Evolutionary conservation across 2,329 filamentous ascomycete species (phyloP).

Genomic region (Sporothrix sp.): DNA sequence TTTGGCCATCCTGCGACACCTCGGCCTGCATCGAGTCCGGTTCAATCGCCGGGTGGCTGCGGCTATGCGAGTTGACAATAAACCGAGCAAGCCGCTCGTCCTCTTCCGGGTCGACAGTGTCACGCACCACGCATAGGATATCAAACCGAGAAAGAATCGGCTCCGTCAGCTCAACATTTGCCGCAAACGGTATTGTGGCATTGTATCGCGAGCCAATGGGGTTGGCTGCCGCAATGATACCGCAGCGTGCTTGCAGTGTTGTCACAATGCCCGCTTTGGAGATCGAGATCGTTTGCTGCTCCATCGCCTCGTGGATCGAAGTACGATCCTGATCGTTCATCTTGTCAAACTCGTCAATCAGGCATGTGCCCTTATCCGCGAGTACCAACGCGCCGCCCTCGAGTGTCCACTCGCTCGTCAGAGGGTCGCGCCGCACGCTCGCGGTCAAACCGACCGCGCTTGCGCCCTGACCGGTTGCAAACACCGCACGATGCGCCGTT

Average conservation of each 20-base stretch:
- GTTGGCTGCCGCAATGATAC: constrained; percentile 93
- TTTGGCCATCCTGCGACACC: constrained; percentile 27
- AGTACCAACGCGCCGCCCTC: constrained; percentile 93
- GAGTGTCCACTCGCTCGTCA: constrained; percentile 95
- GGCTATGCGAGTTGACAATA: constrained; percentile 87
- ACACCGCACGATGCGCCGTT: constrained; percentile 91
- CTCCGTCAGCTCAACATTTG: constrained; percentile 94
- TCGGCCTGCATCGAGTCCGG: constrained; percentile 52
- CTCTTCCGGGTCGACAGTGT: constrained; percentile 84
- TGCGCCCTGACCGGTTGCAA: constrained; percentile 94
- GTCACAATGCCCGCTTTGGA: constrained; percentile 98
- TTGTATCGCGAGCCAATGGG: constrained; percentile 95
- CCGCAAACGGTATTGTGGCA: constrained; percentile 86
- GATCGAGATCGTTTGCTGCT: constrained; percentile 98
- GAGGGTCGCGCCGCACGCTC: constrained; percentile 85
- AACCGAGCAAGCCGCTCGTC: constrained; percentile 91
- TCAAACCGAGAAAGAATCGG: constrained; percentile 97
- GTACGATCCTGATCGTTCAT: constrained; percentile 99
- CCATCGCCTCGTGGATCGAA: constrained; percentile 99
- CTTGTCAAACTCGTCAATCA: constrained; percentile 99
- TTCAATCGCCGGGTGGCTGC: constrained; percentile 53
- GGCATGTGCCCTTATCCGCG: constrained; percentile 85
- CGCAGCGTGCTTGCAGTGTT: constrained; percentile 88
- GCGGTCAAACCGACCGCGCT: constrained; percentile 96
- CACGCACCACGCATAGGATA: constrained; percentile 89